Conservation (phyloP, 768 basidiomycete genomes). For the Sistotremastrum suecicum region DNA sequence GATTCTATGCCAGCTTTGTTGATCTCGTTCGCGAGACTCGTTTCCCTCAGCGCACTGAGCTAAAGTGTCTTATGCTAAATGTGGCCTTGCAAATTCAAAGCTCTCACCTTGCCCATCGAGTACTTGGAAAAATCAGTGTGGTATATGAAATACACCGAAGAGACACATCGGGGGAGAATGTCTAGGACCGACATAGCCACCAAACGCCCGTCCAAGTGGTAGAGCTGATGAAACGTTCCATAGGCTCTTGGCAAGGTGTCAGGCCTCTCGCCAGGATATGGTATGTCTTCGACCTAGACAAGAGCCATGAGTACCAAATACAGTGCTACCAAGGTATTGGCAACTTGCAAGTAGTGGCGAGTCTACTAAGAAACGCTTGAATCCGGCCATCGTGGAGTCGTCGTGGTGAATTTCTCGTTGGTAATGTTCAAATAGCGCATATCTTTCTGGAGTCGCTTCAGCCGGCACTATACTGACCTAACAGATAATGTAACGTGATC, state of each 20-base stretch:
- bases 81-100: background rate
- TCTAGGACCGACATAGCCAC: slow-evolving; percentile 84
- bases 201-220: slow-evolving; percentile 66
- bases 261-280: slow-evolving; percentile 35
- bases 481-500: no score
- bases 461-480: no score
- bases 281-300: slow-evolving; percentile 44
- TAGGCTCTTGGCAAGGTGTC: slow-evolving; percentile 57
- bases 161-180: slow-evolving; percentile 72
- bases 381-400: slow-evolving; percentile 34
- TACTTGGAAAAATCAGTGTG: slow-evolving; percentile 51
- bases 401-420: slow-evolving; percentile 73
- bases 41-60: slow-evolving; percentile 80
- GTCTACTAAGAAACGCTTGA: slow-evolving; percentile 65
- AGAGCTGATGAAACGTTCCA: slow-evolving; percentile 89
- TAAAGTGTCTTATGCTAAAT: slow-evolving; percentile 14
- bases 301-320: background rate
- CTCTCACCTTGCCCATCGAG: slow-evolving; percentile 62
- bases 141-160: slow-evolving; percentile 81
- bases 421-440: slow-evolving; percentile 59
- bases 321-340: background rate
- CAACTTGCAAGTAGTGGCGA: slow-evolving; percentile 54
- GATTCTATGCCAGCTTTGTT: slow-evolving; percentile 45
- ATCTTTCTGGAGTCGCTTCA: slow-evolving; percentile 55
- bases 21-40: slow-evolving; percentile 62